Evolutionary conservation across 495 filamentous ascomycete genomes (phyloP).

Genomic region (Cercophora sp.): DNA sequence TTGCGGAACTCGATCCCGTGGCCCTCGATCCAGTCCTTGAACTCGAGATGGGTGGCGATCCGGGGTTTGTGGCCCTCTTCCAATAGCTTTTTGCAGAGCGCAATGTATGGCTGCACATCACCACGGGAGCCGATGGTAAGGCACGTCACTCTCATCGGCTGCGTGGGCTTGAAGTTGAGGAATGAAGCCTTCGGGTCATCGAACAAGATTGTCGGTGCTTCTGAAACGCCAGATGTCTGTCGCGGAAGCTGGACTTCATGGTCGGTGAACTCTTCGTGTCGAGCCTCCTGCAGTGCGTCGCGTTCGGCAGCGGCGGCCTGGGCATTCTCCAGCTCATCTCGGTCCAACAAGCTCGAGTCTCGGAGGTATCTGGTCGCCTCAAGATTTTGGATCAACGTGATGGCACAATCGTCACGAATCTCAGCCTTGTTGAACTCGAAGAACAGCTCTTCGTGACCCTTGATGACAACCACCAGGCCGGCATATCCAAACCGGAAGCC

Average conservation of each 20-base stretch:
- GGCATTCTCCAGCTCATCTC: conserved; percentile 65
- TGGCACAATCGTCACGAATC: conserved; percentile 79
- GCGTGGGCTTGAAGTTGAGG: conserved; percentile 85
- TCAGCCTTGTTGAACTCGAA: conserved; percentile 84
- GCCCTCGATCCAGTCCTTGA: conserved; percentile 78
- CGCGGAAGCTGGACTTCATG: conserved; percentile 57
- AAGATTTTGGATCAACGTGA: conserved; percentile 72
- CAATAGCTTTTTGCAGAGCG: conserved; percentile 84
- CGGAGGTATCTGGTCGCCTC: conserved; percentile 68
- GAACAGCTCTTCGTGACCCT: conserved; percentile 93
- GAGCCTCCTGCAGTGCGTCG: conserved; percentile 73
- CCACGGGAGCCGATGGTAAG: conserved; percentile 93
- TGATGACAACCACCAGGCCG: conserved; percentile 84
- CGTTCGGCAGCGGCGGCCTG: conserved; percentile 80
- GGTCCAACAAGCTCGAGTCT: conserved; percentile 65
- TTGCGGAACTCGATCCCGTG: conserved; percentile 90
- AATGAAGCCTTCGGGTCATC: conserved; percentile 91
- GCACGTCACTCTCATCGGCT: conserved; percentile 83
- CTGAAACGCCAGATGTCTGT: conserved; percentile 45
- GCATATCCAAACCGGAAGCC: conserved; percentile 91
- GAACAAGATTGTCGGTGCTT: conserved; percentile 73
- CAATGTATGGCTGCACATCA: conserved; percentile 97
- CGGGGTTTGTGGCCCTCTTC: conserved; percentile 81
- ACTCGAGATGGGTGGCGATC: conserved; percentile 91
- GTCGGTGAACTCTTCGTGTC: conserved; percentile 55